Evolutionary conservation across 2,329 filamentous ascomycete species (phyloP), one percentile per base, ranked within the genome.

Genomic region (Neopestalotiopsis sp.): DNA sequence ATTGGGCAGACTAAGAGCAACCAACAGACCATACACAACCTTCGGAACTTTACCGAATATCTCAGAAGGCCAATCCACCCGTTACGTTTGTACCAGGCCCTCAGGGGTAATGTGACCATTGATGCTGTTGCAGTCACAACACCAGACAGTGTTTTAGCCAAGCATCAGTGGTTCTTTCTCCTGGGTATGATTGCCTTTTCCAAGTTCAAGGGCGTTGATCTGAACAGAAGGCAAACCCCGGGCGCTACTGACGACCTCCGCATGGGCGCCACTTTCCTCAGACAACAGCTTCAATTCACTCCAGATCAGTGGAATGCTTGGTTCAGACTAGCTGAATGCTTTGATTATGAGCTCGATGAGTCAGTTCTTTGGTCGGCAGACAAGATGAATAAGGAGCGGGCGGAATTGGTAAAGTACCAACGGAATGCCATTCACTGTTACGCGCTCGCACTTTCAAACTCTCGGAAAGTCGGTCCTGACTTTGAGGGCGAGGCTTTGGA

Each of bases 111-210:
- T 49, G 88, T 94, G 7, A 89, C 90, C 65, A 87, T 97, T 28
- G 90, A 95, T 69, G 90, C 92, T 2, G 87, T 93, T 4, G 85
- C 89, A 0, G 90, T 95, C 7, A 88, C 91, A 59, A 86, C 87
- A 2, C 86, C 89, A 0, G 92, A 96, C 69, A 91, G 90, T 66
- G 87, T 88, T 0, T 82, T 97, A 42, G 94, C 95, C 0, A 89
- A 89, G 30, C 92, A 94, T 73, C 93, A 94, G 60, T 98, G 95
- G 95, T 97, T 94, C 78, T 97, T 96, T 78, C 83, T 98, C 38
- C 88, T 97, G 71, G 95, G 95, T 24, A 92, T 96, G 85, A 93
- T 97, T 68, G 91, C 94, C 2, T 86, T 98, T 68, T 94, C 92
- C 58, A 97, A 94, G 75, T 98, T 97, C 78, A 90, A 89, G 72